Percentiles rank a stretch among this genome's conserved stretches.
These are phyloP conservation scores for Fraxinus ornus DNA, from an alignment of 305 asterid genomes.

Conservation along the genomic window DNA sequence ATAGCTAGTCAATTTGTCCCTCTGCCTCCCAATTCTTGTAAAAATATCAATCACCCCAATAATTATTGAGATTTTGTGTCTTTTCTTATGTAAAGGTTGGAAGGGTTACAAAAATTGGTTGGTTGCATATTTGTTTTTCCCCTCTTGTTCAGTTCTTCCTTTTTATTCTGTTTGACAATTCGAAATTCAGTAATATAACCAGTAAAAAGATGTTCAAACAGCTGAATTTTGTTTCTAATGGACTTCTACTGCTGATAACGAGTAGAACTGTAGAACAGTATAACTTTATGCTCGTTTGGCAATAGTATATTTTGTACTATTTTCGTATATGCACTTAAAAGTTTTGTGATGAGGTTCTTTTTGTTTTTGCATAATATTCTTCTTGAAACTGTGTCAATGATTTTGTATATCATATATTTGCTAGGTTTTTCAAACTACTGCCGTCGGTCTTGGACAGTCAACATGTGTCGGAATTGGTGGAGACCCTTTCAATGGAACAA, in stretches of 20 bases:
- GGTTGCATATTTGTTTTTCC: not conserved
- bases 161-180: too few species aligned
- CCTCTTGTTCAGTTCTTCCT: too few species aligned
- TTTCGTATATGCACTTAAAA: not conserved
- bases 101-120: not conserved
- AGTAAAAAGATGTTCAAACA: conserved; percentile 1
- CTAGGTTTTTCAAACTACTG: conserved; percentile 97
- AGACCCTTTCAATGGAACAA: conserved; percentile 98
- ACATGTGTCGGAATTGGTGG: conserved; percentile 98
- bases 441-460: conserved; percentile 97
- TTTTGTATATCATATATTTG: conserved; percentile 18
- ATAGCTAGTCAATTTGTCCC: not conserved
- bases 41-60: not conserved
- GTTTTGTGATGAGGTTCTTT: not conserved
- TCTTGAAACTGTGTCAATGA: conserved; percentile 1
- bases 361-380: not conserved
- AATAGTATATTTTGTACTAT: not conserved
- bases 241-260: not conserved
- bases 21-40: too few species aligned
- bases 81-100: not conserved
- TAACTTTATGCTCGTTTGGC: conserved; percentile 3
- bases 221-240: conserved; percentile 1
- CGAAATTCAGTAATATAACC: too few species aligned
- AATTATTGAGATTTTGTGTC: not conserved
- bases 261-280: not conserved